A percentile compares a stretch with the other conserved stretches of the same genome.
These are phyloP conservation scores for Xerocomus alliaceus DNA, from an alignment of 1,284 basidiomycete genomes.

Conservation along the genomic window DNA sequence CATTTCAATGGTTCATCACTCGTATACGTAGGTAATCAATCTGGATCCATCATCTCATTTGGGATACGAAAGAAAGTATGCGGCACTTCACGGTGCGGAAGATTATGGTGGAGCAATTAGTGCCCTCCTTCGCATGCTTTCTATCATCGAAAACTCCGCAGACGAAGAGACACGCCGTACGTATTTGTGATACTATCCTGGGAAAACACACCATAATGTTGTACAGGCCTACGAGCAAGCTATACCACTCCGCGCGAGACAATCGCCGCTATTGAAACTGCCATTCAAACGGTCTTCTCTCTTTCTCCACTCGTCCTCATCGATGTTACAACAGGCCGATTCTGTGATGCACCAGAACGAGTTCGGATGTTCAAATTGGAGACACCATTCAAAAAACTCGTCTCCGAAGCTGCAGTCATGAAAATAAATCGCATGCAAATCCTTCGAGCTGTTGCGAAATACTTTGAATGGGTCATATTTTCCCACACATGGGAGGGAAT, in stretches of 20 bases:
- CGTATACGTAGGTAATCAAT: slow-evolving; percentile 1
- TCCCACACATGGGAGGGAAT: neutral
- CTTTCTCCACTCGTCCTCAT: slow-evolving; percentile 12
- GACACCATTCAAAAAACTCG: slow-evolving; percentile 6
- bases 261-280: neutral
- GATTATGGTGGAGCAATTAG: slow-evolving; percentile 1
- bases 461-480: slow-evolving; percentile 6
- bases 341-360: slow-evolving; percentile 10
- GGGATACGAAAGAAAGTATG: slow-evolving; percentile 5
- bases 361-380: slow-evolving; percentile 4
- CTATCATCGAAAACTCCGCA: slow-evolving; percentile 1
- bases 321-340: slow-evolving; percentile 6
- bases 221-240: slow-evolving; percentile 6
- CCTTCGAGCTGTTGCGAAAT: slow-evolving; percentile 4
- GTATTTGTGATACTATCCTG: neutral
- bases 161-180: slow-evolving; percentile 1
- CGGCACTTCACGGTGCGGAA: neutral
- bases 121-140: neutral
- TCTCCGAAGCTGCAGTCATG: neutral
- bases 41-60: neutral
- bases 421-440: slow-evolving; percentile 3
- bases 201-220: no score
- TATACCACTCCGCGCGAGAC: neutral
- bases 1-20: neutral
- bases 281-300: neutral